These are phyloP conservation scores for Iberis pinnata DNA, from an alignment of 345 rosid species.

Conservation along the genomic window DNA sequence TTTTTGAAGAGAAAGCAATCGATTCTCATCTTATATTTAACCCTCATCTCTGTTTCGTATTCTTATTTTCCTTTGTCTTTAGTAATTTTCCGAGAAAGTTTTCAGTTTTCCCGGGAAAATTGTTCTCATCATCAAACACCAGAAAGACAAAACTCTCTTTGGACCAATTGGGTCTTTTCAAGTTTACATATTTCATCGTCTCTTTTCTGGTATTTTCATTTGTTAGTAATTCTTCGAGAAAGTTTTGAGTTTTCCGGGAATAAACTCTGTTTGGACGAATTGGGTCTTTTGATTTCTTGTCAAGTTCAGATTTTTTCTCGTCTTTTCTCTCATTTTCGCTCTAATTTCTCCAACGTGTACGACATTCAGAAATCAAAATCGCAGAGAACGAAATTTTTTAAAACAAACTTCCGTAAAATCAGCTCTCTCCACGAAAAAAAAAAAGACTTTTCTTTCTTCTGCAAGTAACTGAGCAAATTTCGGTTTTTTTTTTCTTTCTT, in stretches of 20 bases:
- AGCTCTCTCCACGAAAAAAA: conserved; percentile 21
- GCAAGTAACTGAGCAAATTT: conserved; percentile 33
- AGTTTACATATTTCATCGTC: conserved; percentile 17
- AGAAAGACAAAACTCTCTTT: neutral
- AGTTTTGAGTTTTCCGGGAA: neutral
- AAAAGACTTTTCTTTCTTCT: conserved; percentile 25
- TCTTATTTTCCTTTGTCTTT: neutral
- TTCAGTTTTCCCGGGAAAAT: conserved; percentile 11
- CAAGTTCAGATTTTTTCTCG: conserved; percentile 20
- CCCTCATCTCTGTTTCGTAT: conserved; percentile 4
- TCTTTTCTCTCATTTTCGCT: neutral
- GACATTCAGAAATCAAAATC: conserved; percentile 2
- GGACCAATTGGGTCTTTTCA: neutral
- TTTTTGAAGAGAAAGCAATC: conserved; percentile 23
- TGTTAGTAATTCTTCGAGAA: neutral
- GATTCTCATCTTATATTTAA: conserved; percentile 1
- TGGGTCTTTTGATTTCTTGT: conserved; percentile 9
- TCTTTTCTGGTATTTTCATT: neutral
- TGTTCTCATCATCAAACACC: neutral
- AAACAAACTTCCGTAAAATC: conserved; percentile 22
- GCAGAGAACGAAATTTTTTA: conserved; percentile 19
- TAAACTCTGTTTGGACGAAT: neutral
- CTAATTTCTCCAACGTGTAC: neutral
- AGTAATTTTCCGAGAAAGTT: conserved; percentile 9
- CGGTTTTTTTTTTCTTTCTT: conserved; percentile 17